A percentile compares a stretch with the other conserved stretches of the same genome.
Conservation (phyloP, 192 early-diverging fungal genomes). For the Linnemannia exigua region DNA sequence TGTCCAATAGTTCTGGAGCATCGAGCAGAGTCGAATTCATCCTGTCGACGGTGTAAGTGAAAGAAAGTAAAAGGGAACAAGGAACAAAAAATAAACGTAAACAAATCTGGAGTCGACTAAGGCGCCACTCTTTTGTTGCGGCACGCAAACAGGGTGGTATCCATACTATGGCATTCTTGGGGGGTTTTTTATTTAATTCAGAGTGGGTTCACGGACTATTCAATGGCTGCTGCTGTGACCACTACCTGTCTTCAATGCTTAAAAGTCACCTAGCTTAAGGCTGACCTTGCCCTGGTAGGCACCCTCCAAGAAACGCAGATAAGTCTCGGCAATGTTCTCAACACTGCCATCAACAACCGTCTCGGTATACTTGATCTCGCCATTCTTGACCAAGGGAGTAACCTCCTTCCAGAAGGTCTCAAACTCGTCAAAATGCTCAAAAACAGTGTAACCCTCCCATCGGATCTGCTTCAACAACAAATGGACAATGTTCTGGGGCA, state of each 20-base stretch:
- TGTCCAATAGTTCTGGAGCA: no score
- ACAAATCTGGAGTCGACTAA: no score
- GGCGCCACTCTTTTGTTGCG: no score
- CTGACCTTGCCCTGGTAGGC: constrained; percentile 38
- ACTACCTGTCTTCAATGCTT: neutral
- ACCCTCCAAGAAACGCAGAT: constrained; percentile 25
- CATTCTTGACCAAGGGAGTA: constrained; percentile 26
- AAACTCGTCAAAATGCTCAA: constrained; percentile 26
- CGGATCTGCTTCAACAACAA: constrained; percentile 44
- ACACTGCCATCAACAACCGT: constrained; percentile 13
- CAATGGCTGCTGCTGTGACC: no score
- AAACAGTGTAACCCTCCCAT: constrained; percentile 34
- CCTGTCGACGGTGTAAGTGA: no score
- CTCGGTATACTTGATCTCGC: constrained; percentile 41
- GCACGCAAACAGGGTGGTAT: no score
- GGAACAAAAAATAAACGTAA: no score
- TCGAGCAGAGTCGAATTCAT: no score
- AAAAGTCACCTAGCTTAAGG: constrained; percentile 20
- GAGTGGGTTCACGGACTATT: no score
- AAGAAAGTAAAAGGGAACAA: no score
- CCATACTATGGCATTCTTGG: no score
- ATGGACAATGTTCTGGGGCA: constrained; percentile 32
- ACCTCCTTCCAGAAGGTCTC: constrained; percentile 35
- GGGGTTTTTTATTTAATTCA: no score
- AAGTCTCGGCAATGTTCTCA: constrained; percentile 18